A percentile compares a stretch with the other conserved stretches of the same genome.
Evolutionary conservation across 306 rosid genomes (phyloP).

Genomic region (Ochetophila trinervis): DNA sequence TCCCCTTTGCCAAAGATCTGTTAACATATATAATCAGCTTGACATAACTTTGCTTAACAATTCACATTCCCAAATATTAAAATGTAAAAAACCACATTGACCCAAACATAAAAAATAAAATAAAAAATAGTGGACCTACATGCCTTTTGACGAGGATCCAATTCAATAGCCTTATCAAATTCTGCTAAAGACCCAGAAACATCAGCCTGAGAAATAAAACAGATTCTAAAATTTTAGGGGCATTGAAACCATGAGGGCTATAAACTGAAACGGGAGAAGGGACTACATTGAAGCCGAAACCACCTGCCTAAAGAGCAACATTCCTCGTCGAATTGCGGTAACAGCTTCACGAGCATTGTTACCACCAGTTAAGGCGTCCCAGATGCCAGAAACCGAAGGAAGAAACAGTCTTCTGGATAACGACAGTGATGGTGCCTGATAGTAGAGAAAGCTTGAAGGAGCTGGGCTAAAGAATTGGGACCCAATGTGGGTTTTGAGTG

Average conservation of each 20-base stretch:
- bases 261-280: background rate
- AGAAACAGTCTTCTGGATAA: conserved; percentile 59
- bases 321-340: conserved; percentile 66
- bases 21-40: conserved; percentile 28
- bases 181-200: conserved; percentile 74
- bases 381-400: conserved; percentile 74
- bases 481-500: conserved; percentile 23
- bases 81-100: background rate
- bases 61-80: conserved; percentile 22
- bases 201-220: conserved; percentile 54
- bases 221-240: background rate
- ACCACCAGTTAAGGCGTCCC: conserved; percentile 77
- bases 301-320: conserved; percentile 82
- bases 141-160: conserved; percentile 93
- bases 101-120: background rate
- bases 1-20: conserved; percentile 99
- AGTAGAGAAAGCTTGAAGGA: conserved; percentile 20
- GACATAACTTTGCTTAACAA: conserved; percentile 18
- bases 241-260: background rate
- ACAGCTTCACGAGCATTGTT: conserved; percentile 64
- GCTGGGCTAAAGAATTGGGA: conserved; percentile 25
- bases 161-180: conserved; percentile 71
- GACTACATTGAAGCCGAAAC: background rate
- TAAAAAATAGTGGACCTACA: conserved; percentile 47
- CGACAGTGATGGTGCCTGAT: conserved; percentile 19